These are phyloP conservation scores for Starmera caribaea DNA, from an alignment of 805 yeast species.

Conservation along the genomic window DNA sequence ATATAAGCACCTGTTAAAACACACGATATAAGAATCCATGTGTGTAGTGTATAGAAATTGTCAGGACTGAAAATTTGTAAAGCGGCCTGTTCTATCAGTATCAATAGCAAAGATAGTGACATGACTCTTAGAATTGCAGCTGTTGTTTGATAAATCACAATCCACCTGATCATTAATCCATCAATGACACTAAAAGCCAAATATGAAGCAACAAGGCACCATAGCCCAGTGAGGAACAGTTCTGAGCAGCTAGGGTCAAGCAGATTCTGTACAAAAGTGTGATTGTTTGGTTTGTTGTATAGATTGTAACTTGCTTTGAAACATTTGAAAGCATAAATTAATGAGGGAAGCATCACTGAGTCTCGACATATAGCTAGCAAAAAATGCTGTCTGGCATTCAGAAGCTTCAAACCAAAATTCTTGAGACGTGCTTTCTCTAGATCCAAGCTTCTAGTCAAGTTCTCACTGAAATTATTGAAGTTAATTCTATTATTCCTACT, in stretches of 20 bases:
- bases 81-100: constrained; percentile 60
- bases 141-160: constrained; percentile 76
- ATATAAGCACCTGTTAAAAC: constrained; percentile 72
- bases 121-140: constrained; percentile 86
- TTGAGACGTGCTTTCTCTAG: constrained; percentile 24
- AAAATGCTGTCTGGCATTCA: constrained; percentile 69
- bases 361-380: constrained; percentile 73
- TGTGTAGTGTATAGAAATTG: constrained; percentile 66
- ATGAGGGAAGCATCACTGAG: constrained; percentile 60
- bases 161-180: constrained; percentile 89
- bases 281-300: not conserved
- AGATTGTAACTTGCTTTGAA: constrained; percentile 11
- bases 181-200: constrained; percentile 77
- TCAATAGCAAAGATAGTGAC: constrained; percentile 67
- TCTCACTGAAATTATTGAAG: too few relatives aligned
- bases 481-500: constrained; percentile 1
- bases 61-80: constrained; percentile 62
- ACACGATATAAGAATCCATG: constrained; percentile 89
- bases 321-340: constrained; percentile 41
- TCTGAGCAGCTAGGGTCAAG: constrained; percentile 67
- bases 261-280: constrained; percentile 13
- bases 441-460: too few relatives aligned
- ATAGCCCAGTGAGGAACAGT: constrained; percentile 72
- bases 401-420: constrained; percentile 55
- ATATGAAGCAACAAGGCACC: constrained; percentile 88